Conservation (phyloP, 2,329 filamentous ascomycete genomes). For the Curvularia hawaiiensis region DNA sequence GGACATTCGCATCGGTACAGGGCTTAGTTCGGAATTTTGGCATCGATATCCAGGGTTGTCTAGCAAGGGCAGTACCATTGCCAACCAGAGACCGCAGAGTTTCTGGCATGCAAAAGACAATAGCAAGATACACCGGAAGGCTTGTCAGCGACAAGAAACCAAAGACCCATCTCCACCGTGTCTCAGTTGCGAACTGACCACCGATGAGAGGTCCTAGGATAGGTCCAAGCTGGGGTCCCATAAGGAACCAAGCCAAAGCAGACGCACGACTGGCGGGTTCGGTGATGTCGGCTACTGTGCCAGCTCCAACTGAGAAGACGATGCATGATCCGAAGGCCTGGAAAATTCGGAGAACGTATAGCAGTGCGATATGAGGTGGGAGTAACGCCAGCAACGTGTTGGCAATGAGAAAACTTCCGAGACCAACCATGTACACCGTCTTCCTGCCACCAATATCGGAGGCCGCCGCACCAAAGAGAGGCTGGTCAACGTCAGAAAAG, state of each 20-base stretch:
- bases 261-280: slow-evolving; percentile 49
- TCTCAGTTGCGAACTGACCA: slow-evolving; percentile 44
- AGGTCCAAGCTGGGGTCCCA: slow-evolving; percentile 54
- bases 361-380: slow-evolving; percentile 46
- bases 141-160: slow-evolving; percentile 44
- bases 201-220: slow-evolving; percentile 53
- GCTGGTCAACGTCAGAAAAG: slow-evolving; percentile 26
- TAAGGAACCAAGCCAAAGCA: slow-evolving; percentile 50
- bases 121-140: slow-evolving; percentile 34
- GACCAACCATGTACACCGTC: slow-evolving; percentile 49
- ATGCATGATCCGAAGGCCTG: slow-evolving; percentile 52
- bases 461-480: slow-evolving; percentile 50
- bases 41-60: slow-evolving; percentile 34
- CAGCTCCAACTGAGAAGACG: slow-evolving; percentile 52
- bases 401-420: slow-evolving; percentile 48
- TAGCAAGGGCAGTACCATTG: slow-evolving; percentile 44
- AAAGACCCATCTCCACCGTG: slow-evolving; percentile 54
- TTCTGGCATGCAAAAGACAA: slow-evolving; percentile 53
- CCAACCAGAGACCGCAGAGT: slow-evolving; percentile 54
- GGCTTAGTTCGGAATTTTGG: slow-evolving; percentile 33
- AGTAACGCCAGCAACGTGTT: slow-evolving; percentile 49
- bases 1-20: slow-evolving; percentile 21
- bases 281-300: slow-evolving; percentile 51
- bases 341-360: slow-evolving; percentile 50
- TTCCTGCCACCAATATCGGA: slow-evolving; percentile 51